phyloP scores from a whole-genome alignment of 2,329 filamentous ascomycete genomes.

The Lasiodiplodia gonubiensis region DNA sequence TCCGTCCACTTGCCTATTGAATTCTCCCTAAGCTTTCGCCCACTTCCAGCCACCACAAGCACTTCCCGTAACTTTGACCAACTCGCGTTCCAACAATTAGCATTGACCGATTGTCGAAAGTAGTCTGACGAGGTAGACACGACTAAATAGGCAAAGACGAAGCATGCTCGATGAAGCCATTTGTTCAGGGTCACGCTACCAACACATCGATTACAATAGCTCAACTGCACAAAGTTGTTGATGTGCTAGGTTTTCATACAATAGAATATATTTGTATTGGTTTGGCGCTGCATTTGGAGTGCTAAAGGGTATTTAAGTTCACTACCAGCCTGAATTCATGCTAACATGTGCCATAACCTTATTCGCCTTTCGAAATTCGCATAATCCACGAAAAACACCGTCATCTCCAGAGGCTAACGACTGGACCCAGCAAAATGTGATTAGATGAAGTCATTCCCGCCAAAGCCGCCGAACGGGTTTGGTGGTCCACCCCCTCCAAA shows the following conservation, averaged over 20 bases:
- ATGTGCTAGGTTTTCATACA: background rate
- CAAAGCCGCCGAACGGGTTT: slow-evolving; percentile 67
- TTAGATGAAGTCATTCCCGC: slow-evolving; percentile 63
- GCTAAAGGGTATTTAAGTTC: background rate
- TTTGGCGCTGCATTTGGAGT: background rate
- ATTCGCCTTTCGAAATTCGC: background rate
- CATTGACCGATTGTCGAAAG: background rate
- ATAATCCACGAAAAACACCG: background rate
- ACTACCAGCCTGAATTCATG: background rate
- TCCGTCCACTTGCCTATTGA: too few species aligned
- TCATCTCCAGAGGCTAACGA: background rate
- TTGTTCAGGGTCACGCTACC: background rate
- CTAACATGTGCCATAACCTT: background rate
- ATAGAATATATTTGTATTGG: background rate
- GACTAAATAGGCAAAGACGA: background rate
- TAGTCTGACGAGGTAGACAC: background rate
- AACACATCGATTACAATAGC: background rate
- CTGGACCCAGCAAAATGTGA: background rate
- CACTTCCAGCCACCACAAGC: too few species aligned
- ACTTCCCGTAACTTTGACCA: too few species aligned
- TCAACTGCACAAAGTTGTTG: background rate
- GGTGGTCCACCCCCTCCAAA: slow-evolving; percentile 53
- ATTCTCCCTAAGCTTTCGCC: too few species aligned
- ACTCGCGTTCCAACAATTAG: background rate
- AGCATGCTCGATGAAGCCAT: background rate